Conservation (phyloP, 2,329 filamentous ascomycete species). For the Exserohilum rostratum region DNA sequence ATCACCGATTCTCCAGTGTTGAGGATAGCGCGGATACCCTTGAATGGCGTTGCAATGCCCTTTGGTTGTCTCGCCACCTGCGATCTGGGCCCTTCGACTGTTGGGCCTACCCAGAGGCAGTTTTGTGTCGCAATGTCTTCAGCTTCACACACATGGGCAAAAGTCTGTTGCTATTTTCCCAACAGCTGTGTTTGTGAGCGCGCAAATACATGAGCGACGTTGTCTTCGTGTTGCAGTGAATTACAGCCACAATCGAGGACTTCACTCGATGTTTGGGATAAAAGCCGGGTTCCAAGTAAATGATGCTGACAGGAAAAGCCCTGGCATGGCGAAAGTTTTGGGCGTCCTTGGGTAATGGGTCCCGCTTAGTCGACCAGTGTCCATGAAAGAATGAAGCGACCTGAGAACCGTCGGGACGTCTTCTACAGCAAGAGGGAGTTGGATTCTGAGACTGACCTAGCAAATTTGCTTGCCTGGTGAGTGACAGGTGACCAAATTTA, state of each 20-base stretch:
- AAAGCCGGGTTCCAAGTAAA: not conserved
- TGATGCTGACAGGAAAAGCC: not conserved
- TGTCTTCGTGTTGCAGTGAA: constrained; percentile 7
- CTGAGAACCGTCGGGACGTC: not conserved
- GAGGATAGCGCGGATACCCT: not conserved
- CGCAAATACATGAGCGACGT: constrained; percentile 12
- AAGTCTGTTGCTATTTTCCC: constrained; percentile 10
- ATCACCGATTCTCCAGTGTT: not conserved
- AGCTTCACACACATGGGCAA: constrained; percentile 1
- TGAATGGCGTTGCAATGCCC: not conserved
- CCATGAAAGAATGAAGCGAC: not conserved
- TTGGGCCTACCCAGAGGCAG: not conserved
- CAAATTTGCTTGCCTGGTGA: not conserved
- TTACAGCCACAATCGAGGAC: not conserved
- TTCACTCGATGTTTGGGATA: not conserved
- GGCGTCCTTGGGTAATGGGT: not conserved
- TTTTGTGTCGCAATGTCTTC: not conserved
- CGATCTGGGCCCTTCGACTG: constrained; percentile 1
- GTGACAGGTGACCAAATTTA: not conserved
- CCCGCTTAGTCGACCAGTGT: not conserved
- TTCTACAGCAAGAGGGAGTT: not conserved
- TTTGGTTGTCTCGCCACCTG: constrained; percentile 11
- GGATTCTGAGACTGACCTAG: not conserved
- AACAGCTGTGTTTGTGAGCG: constrained; percentile 9
- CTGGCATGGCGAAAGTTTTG: not conserved